Evolutionary conservation across 2,329 filamentous ascomycete genomes (phyloP), one percentile per base, ranked within the genome.

Genomic region (Colletotrichum magnum): DNA sequence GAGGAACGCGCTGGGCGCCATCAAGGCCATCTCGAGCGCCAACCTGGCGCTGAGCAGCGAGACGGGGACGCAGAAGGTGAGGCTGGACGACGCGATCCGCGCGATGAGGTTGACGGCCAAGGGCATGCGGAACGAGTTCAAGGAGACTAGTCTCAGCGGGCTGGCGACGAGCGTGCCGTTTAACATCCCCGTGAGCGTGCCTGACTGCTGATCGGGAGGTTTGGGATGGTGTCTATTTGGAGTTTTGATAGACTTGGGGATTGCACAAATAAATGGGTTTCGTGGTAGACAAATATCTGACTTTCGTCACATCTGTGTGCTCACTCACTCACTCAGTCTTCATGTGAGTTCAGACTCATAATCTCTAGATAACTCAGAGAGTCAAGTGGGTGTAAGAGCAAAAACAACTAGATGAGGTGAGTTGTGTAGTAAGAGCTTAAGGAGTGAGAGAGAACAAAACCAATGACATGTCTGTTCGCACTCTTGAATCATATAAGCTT

Each of bases 101-200:
- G 84, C 84, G 6, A 86, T 86, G 84, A 77, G 84, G 0, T 70
- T 86, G 15, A 86, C 84, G 0, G 84, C 84, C 4, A 80, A 84
- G 75, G 84, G 84, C 0, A 86, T 86, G 84, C 77, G 84, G 39
- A 86, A 86, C 43, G 84, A 86, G 75, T 86, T 86, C 74, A 86
- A 86, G 77, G 84, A 86, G 76, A 86, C 84, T 4, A 86, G 84
- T 69, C 73, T 86, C 28, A 86, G 84, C 56, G 84, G 84, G 3
- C 71, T 86, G 68, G 84, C 84, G n/a, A 86, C 83, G 2, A 86
- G 84, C 67, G 84, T 86, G 65, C 82, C 84, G 9, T 74, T 86
- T 24, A 78, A 86, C 67, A 86, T 86, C 50, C 84, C 84, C 5
- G 84, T 86, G 58, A 86, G 84, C 69, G 84, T 86, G 36, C 84